Base-by-base conservation (phyloP, 78 protist species). In the Tieghemostelium lacteum region DNA sequence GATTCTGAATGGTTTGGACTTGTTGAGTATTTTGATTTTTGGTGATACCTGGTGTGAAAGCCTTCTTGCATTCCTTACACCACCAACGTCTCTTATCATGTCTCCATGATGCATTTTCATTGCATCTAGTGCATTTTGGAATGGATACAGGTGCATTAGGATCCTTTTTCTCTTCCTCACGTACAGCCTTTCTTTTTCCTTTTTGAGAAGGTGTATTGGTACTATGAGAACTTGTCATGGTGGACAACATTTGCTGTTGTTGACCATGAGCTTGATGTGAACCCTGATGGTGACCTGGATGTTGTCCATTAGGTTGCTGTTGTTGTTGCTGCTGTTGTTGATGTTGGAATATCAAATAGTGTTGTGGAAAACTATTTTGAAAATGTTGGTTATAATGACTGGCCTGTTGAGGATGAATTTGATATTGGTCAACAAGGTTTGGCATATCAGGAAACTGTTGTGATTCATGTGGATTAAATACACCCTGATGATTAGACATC, bases 11-110 rank as follows among this genome's bases (percentile, higher is more conserved):
- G 0, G 22, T n/a, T 42, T 31, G 74, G 42, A 45, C 76, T n/a
- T 31, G 76, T 66, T 66, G 69, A 17, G 70, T n/a, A 54, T 45
- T 66, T 49, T 52, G 88, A 26, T 50, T 52, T 36, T 83, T 83
- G 1, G 93, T 37, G n/a, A 86, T 74, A 20, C 86, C 87, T 66
- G 94, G 94, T 3, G 94, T 88, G 33, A 88, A 88, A 0, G 87
- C 83, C 22, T 88, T 88, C 55, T 76, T 75, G 24, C 94, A 88
- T 64, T 73, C 89, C 34, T 88, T 88, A 49, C 94, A 88, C 94
- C 94, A 88, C 85, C 83, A 88, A 14, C 94, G 2, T 74, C 94
- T 66, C 31, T 88, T 88, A 52, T 88, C 94, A 50, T 88, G 94
- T 61, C 72, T 74, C 94, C 94, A 88, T 22, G 89, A 83, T 12